phyloP scores from a whole-genome alignment of 2,329 filamentous ascomycete species.

The Orbilia quercus region DNA sequence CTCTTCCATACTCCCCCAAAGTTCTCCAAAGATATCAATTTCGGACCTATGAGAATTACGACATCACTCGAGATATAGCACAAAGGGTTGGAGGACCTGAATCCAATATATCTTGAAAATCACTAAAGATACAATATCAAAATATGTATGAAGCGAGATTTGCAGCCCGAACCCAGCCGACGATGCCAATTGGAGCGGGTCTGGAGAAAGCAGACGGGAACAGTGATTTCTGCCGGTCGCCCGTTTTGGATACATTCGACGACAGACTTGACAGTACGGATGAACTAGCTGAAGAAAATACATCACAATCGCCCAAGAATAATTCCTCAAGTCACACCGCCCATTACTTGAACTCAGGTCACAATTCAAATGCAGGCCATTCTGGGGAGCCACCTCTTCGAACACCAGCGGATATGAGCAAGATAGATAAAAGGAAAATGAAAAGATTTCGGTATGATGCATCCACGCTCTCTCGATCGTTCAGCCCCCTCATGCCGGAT shows the following conservation, averaged over 20 bases:
- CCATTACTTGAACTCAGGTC: conserved; percentile 70
- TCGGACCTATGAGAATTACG: background rate
- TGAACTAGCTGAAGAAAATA: conserved; percentile 48
- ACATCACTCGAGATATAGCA: too few relatives aligned
- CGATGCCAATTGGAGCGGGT: background rate
- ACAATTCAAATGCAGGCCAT: conserved; percentile 69
- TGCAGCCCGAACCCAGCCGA: conserved; percentile 24
- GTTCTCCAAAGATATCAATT: too few relatives aligned
- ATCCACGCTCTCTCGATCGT: background rate
- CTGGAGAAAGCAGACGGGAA: conserved; percentile 7
- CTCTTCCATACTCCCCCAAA: background rate
- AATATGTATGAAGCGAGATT: conserved; percentile 48
- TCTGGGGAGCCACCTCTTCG: conserved; percentile 57
- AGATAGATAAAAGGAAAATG: conserved; percentile 65
- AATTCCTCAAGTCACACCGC: conserved; percentile 66
- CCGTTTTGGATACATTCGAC: conserved; percentile 57
- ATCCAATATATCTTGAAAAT: too few relatives aligned
- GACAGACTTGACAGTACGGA: conserved; percentile 62
- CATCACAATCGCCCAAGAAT: conserved; percentile 19
- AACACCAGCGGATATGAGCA: conserved; percentile 36
- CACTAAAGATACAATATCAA: conserved; percentile 5
- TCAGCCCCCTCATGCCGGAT: too few relatives aligned
- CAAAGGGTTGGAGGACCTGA: too few relatives aligned
- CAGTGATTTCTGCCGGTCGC: conserved; percentile 32
- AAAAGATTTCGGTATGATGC: conserved; percentile 78